A percentile compares a stretch with the other conserved stretches of the same genome.
Conservation (phyloP, 257 asterid genomes). For the Forsythia suspensa region DNA sequence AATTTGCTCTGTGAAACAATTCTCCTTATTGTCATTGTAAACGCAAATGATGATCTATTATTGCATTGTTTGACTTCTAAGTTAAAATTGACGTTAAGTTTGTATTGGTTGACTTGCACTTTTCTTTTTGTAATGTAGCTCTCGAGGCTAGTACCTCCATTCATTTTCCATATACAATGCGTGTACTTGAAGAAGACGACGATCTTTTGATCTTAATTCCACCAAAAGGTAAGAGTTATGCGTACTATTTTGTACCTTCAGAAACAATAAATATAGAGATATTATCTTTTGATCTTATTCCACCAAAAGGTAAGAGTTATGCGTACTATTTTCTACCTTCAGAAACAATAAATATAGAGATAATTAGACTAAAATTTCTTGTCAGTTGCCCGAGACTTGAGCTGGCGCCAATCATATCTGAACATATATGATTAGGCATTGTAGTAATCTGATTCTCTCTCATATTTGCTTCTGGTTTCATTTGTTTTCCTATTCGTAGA, state of each 20-base stretch:
- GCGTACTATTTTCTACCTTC: not conserved
- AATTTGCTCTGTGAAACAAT: not conserved
- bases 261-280: not conserved
- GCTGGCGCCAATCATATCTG: not conserved
- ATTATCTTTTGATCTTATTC: constrained; percentile 20
- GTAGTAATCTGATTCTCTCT: not conserved
- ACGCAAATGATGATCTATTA: not conserved
- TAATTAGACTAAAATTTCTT: not conserved
- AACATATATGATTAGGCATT: not conserved
- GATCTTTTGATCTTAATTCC: constrained; percentile 59
- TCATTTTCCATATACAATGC: constrained; percentile 54
- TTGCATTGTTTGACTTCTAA: not conserved
- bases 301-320: constrained; percentile 55
- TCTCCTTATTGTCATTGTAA: not conserved
- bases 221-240: constrained; percentile 53
- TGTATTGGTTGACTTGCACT: not conserved
- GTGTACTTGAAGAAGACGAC: constrained; percentile 58
- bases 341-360: not conserved
- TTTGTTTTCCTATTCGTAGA: not conserved
- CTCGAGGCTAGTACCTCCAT: constrained; percentile 65
- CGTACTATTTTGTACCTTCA: not conserved
- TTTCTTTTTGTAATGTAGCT: constrained; percentile 56
- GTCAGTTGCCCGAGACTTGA: not conserved
- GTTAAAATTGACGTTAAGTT: not conserved
- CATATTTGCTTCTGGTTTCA: not conserved